Evolutionary conservation across 495 filamentous ascomycete genomes (phyloP), one percentile per base, ranked within the genome.

Genomic region (Penicillium manginii): DNA sequence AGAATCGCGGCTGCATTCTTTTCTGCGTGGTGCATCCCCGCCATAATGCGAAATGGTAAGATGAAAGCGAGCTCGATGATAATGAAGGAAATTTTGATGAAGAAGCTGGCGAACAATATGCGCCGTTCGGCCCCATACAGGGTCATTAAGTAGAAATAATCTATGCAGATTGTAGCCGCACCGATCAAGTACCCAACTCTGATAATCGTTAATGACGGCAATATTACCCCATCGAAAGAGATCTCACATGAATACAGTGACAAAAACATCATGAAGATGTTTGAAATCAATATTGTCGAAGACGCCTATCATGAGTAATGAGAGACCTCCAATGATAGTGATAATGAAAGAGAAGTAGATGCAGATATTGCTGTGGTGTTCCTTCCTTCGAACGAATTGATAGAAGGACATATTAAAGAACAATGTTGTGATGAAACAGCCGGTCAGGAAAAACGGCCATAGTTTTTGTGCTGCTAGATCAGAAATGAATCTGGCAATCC

Each of bases 31-130:
- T 57, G 55, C 18, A 37, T 50, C 2, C 45, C 47, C 8, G 60
- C 63, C 1, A 55, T 62, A 3, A 65, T 45, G 4, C 63, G 55
- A 19, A 65, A 65, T 26, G 61, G 59, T 18, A 65, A 52, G 18
- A 65, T 62, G 40, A 65, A 61, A 8, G 49, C 52, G 17, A 65
- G 55, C 47, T 65, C 63, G 10, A 58, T 49, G 52, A 65, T 61
- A 39, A 65, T 60, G 48, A 65, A 65, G 5, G 63, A 62, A 3
- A 58, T 9, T 39, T 65, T 65, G 63, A 65, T 65, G 2, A 53
- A 32, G 17, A 65, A 62, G n/a, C 63, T 65, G 5, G 63, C 54
- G 14, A 62, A 52, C 1, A 65, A 52, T 53, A 62, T 62, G 9
- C 52, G 63, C 26, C 62, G 40, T 11, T 58, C 52, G 6, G 58